Evolutionary conservation across 768 basidiomycete genomes (phyloP).

Genomic region (Lactarius tabidus): DNA sequence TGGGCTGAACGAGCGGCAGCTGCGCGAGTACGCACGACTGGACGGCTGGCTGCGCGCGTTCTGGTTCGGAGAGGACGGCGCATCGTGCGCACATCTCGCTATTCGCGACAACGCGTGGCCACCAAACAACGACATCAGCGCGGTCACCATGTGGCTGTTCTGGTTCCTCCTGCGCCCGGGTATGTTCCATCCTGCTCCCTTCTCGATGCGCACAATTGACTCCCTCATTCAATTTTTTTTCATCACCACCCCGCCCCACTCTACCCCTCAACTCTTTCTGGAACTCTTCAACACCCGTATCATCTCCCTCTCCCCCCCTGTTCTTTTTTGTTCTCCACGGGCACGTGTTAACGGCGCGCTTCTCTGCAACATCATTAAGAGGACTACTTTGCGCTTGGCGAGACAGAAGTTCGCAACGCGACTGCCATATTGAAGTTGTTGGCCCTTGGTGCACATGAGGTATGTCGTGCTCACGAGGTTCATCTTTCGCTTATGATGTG

Average conservation of each 20-base stretch:
- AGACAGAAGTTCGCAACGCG: conserved; percentile 42
- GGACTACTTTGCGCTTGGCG: conserved; percentile 40
- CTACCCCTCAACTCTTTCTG: not conserved
- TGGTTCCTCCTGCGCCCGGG: conserved; percentile 68
- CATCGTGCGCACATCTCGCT: conserved; percentile 44
- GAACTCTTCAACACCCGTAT: not conserved
- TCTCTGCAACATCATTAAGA: conserved; percentile 35
- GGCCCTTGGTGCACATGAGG: conserved; percentile 63
- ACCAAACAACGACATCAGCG: conserved; percentile 44
- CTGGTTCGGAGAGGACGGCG: conserved; percentile 59
- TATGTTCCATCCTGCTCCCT: conserved; percentile 32
- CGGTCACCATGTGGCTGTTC: conserved; percentile 74
- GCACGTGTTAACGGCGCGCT: conserved; percentile 14
- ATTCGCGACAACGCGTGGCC: conserved; percentile 55
- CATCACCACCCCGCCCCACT: not conserved
- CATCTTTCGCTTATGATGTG: conserved; percentile 22
- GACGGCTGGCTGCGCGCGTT: conserved; percentile 62
- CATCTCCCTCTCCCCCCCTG: not conserved
- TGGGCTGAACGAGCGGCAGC: conserved; percentile 63
- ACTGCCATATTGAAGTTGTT: conserved; percentile 52
- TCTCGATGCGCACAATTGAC: not conserved
- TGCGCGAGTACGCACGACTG: conserved; percentile 63
- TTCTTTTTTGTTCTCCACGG: not conserved
- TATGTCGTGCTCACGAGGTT: conserved; percentile 32
- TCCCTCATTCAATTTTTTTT: not conserved